Percentiles rank a stretch among this genome's conserved stretches.
Conservation (phyloP, 108 stramenopile genomes). For the Pseudonitzschia pungens region DNA sequence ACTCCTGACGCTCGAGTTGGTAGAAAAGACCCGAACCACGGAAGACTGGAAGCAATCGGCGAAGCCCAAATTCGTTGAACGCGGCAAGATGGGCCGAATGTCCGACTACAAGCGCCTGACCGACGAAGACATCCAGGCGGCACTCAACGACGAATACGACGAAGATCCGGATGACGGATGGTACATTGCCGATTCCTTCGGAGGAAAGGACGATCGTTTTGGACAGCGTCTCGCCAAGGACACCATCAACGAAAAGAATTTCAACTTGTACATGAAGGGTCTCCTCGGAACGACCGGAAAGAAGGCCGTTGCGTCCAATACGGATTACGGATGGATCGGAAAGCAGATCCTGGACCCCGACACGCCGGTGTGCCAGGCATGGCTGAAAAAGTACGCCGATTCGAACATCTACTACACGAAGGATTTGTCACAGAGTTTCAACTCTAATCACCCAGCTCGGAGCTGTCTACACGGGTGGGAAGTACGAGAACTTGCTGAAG, state of each 20-base stretch:
- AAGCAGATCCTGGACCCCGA: constrained; percentile 40
- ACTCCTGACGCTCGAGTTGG: constrained; percentile 63
- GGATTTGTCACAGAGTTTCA: constrained; percentile 76
- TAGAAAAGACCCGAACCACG: constrained; percentile 66
- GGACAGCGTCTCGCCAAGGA: constrained; percentile 58
- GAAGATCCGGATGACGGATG: constrained; percentile 82
- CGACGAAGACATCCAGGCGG: constrained; percentile 79
- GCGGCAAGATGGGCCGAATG: constrained; percentile 85
- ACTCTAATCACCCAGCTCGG: constrained; percentile 83
- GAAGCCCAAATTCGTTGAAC: constrained; percentile 78
- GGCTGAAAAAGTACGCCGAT: constrained; percentile 78
- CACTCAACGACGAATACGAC: constrained; percentile 45
- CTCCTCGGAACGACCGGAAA: constrained; percentile 20
- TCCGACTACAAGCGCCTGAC: constrained; percentile 77
- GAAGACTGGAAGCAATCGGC: constrained; percentile 74
- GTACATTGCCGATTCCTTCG: constrained; percentile 90
- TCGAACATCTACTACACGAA: constrained; percentile 72
- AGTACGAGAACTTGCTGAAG: constrained; percentile 85
- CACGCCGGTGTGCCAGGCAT: constrained; percentile 60
- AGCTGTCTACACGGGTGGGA: constrained; percentile 84
- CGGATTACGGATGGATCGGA: constrained; percentile 50
- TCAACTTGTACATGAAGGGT: constrained; percentile 62
- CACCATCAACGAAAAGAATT: constrained; percentile 56
- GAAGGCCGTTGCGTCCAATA: neutral
- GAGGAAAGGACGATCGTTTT: constrained; percentile 72